Evolutionary conservation across 2,329 filamentous ascomycete genomes (phyloP).

Genomic region (Knufia petricola): DNA sequence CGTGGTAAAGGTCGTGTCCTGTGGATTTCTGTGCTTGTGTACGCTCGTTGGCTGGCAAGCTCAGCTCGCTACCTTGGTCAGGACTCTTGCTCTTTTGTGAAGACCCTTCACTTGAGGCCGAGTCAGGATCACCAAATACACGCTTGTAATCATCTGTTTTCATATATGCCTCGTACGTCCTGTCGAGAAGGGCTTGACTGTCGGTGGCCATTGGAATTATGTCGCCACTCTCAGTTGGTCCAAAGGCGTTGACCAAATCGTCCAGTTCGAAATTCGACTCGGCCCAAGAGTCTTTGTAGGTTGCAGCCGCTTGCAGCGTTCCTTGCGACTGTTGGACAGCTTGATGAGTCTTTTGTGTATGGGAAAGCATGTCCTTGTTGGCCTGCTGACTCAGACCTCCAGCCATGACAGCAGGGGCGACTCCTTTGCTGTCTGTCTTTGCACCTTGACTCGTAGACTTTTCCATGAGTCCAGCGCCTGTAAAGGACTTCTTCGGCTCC

Average conservation of each 20-base stretch:
- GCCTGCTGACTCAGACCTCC: constrained; percentile 13
- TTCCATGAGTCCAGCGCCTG: background rate
- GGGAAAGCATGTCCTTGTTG: background rate
- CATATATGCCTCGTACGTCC: constrained; percentile 14
- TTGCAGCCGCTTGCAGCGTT: background rate
- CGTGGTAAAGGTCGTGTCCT: background rate
- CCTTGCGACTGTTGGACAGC: background rate
- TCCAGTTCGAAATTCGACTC: constrained; percentile 17
- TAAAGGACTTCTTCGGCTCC: constrained; percentile 12
- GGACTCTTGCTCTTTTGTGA: constrained; percentile 9
- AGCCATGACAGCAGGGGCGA: constrained; percentile 16
- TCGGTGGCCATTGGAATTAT: constrained; percentile 18
- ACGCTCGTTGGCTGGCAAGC: background rate
- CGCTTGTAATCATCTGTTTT: constrained; percentile 5
- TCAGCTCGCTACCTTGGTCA: constrained; percentile 6
- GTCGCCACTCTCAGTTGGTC: constrained; percentile 20
- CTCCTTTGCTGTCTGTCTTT: constrained; percentile 15
- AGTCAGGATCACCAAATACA: constrained; percentile 8
- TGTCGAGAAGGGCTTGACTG: constrained; percentile 12
- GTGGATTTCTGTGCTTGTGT: background rate
- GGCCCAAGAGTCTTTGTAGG: constrained; percentile 14
- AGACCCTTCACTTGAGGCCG: background rate
- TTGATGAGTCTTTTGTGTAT: background rate
- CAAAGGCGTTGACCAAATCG: constrained; percentile 17
- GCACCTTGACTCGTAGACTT: constrained; percentile 1